A percentile compares a stretch with the other conserved stretches of the same genome.
Evolutionary conservation across 139 green algal species (phyloP).

Genomic region (Tetradesmus obliquus): DNA sequence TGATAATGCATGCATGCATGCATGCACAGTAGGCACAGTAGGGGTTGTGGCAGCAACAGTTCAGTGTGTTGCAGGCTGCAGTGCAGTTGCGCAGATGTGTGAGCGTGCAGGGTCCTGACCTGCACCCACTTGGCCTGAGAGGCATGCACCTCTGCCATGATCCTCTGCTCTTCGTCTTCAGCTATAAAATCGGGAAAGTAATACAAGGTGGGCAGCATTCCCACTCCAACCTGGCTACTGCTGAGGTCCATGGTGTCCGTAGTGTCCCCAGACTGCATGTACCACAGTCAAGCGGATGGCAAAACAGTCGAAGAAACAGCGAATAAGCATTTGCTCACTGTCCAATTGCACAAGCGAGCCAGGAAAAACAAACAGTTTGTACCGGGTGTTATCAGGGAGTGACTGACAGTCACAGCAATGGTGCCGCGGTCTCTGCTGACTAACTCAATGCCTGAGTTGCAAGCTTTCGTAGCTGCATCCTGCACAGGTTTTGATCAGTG

Average conservation of each 20-base stretch:
- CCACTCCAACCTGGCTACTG: background rate
- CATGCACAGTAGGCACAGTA: background rate
- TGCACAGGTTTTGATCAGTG: background rate
- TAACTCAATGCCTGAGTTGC: background rate
- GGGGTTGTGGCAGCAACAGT: no score
- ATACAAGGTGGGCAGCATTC: background rate
- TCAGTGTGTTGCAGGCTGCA: background rate
- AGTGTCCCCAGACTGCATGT: background rate
- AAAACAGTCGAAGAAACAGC: no score
- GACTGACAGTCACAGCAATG: background rate
- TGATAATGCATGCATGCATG: no score
- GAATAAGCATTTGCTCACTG: no score
- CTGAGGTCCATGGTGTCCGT: background rate
- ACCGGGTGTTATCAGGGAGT: background rate
- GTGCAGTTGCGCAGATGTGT: background rate
- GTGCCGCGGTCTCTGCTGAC: no score
- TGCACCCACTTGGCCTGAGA: slow-evolving; percentile 64
- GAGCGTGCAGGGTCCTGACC: slow-evolving; percentile 37
- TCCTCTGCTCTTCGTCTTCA: slow-evolving; percentile 48
- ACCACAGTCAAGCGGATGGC: background rate
- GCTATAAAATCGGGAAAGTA: slow-evolving; percentile 66
- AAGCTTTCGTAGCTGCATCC: background rate
- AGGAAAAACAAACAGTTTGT: background rate
- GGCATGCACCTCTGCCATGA: slow-evolving; percentile 43
- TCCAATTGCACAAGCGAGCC: no score